phyloP scores from a whole-genome alignment of 2,329 filamentous ascomycete genomes.

The Hymenoscyphus occultus region DNA sequence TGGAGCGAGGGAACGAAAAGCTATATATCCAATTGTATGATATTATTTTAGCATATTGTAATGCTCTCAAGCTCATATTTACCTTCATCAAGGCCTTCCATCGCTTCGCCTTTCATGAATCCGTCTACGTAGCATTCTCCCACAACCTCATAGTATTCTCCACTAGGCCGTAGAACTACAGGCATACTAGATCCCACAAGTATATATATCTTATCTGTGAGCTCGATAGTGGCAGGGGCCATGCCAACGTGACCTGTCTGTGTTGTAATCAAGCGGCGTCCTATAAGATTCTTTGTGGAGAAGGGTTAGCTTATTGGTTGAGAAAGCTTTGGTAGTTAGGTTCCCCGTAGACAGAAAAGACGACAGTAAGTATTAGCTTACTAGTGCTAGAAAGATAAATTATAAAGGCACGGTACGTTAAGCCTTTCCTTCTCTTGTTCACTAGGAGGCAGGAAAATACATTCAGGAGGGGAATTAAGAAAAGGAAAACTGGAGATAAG shows the following conservation, averaged over 20 bases:
- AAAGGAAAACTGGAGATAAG: not conserved
- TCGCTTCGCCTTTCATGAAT: slow-evolving; percentile 23
- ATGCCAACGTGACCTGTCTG: slow-evolving; percentile 14
- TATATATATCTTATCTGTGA: slow-evolving; percentile 13
- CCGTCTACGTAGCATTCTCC: slow-evolving; percentile 20
- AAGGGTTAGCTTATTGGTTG: not conserved
- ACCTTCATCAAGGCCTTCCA: not conserved
- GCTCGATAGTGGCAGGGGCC: slow-evolving; percentile 4
- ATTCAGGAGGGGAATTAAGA: not conserved
- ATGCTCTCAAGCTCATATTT: slow-evolving; percentile 1
- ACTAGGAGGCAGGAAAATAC: not conserved
- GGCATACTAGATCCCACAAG: slow-evolving; percentile 16
- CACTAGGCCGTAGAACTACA: slow-evolving; percentile 16
- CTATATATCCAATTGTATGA: not conserved
- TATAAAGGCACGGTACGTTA: no score
- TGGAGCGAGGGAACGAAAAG: not conserved
- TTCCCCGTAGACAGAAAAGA: no score
- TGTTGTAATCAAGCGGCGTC: not conserved
- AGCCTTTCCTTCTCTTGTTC: no score
- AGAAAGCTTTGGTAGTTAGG: not conserved
- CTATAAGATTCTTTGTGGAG: not conserved
- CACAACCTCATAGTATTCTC: slow-evolving; percentile 16
- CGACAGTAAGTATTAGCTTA: no score
- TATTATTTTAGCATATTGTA: not conserved
- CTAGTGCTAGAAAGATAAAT: no score